These are phyloP conservation scores for Boletales sp. DNA, from an alignment of 768 basidiomycete genomes.

Conservation along the genomic window DNA sequence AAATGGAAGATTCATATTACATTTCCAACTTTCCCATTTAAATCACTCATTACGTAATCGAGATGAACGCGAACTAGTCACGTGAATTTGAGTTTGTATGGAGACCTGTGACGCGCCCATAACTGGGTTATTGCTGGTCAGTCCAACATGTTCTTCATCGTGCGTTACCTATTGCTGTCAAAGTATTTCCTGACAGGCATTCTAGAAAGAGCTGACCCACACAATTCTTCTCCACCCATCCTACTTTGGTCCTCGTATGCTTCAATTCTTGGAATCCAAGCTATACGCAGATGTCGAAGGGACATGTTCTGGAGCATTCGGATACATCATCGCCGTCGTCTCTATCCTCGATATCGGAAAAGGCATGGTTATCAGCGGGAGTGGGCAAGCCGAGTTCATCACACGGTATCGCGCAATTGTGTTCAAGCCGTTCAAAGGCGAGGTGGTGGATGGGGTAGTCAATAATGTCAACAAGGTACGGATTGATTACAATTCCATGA, in stretches of 20 bases:
- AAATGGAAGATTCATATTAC: not conserved
- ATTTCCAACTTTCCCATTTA: constrained; percentile 22
- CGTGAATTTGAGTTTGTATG: constrained; percentile 1
- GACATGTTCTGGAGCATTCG: constrained; percentile 92
- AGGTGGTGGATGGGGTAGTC: constrained; percentile 96
- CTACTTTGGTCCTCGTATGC: constrained; percentile 96
- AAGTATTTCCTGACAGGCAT: not conserved
- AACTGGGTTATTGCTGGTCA: too few relatives aligned
- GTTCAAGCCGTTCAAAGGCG: constrained; percentile 99
- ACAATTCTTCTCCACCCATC: constrained; percentile 97
- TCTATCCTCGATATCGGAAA: constrained; percentile 89
- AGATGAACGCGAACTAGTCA: constrained; percentile 1
- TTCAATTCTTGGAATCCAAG: constrained; percentile 88
- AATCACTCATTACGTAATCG: constrained; percentile 16
- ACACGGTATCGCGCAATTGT: constrained; percentile 95
- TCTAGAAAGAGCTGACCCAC: constrained; percentile 93
- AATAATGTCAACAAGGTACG: constrained; percentile 90
- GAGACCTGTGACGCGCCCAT: not conserved
- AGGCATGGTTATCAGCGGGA: constrained; percentile 88
- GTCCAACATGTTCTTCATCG: constrained; percentile 65
- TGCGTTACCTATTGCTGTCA: constrained; percentile 32
- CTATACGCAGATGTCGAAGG: constrained; percentile 96
- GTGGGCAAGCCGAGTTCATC: constrained; percentile 94
- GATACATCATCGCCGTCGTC: constrained; percentile 91
- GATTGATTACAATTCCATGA: not conserved